Base-by-base conservation (phyloP, 106 monocot species). In the Hemerocallis citrina region DNA sequence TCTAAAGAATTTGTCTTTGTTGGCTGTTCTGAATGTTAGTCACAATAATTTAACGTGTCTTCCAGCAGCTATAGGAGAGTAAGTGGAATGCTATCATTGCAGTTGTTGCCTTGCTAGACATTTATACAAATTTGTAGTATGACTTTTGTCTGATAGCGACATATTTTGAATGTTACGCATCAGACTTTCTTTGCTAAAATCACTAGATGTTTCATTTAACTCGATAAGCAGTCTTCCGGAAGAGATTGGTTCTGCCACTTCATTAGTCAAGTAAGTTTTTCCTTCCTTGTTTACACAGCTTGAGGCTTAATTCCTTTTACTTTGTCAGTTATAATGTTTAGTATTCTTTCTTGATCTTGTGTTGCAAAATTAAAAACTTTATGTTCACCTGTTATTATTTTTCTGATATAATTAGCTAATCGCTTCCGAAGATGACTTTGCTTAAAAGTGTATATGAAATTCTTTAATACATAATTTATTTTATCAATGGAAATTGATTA, bases 61-160 rank as follows among this genome's bases (percentile, higher is more conserved):
- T 59, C 96, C 96, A 12, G 61, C 66, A 44, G 86, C 96, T 30
- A 77, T 96, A 54, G 90, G 96, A 74, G 81, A 87, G 96, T 96
- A 79, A 67, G 96, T 73, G 4, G 55, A 57, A 46, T n/a, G n/a
- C n/a, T n/a, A n/a, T n/a, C n/a, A n/a, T 59, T 36, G 15, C 38
- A 31, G 10, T 54, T 60, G 4, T 36, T 8, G 12, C 44, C 40
- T n/a, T 60, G 34, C 34, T 48, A 63, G 30, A 30, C 14, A 61
- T 29, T 29, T 23, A 43, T 63, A 19, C 23, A 31, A 6, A n/a
- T 24, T 54, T 38, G 19, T 24, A 34, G 0, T 32, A 0, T 38
- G 7, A 66, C 6, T 7, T 44, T 38, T 62, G 50, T 20, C 35
- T 55, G 34, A 47, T 71, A 36, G 62, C 51, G 65, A 43, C n/a